phyloP scores from a whole-genome alignment of 805 yeast genomes.

The Pichia cephalocereana region DNA sequence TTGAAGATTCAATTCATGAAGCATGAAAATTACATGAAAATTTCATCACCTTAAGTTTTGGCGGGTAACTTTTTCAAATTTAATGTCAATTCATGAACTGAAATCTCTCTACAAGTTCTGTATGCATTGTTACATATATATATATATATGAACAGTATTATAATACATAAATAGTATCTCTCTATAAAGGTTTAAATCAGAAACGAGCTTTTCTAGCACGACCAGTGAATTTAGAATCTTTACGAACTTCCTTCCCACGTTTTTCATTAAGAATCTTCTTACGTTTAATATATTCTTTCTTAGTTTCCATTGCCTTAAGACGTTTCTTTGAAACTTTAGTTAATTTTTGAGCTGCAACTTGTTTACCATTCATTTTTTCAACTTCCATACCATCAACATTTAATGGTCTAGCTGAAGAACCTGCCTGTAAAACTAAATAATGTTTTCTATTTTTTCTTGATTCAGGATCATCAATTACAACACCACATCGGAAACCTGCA shows the following conservation, averaged over 20 bases:
- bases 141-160: too few relatives aligned
- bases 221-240: slow-evolving; percentile 87
- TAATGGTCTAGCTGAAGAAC: slow-evolving; percentile 61
- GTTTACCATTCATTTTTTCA: slow-evolving; percentile 37
- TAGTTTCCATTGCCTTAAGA: slow-evolving; percentile 54
- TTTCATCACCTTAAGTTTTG: too few relatives aligned
- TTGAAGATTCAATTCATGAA: too few relatives aligned
- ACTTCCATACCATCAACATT: slow-evolving; percentile 74
- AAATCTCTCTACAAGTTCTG: too few relatives aligned
- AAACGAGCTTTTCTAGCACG: slow-evolving; percentile 67
- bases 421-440: slow-evolving; percentile 84
- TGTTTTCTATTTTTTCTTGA: slow-evolving; percentile 85
- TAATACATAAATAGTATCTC: too few relatives aligned
- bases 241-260: slow-evolving; percentile 83
- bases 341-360: slow-evolving; percentile 4
- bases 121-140: too few relatives aligned
- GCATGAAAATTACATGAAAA: too few relatives aligned
- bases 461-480: slow-evolving; percentile 90
- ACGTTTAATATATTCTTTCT: slow-evolving; percentile 73
- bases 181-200: slow-evolving; percentile 17
- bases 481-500: slow-evolving; percentile 94
- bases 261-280: slow-evolving; percentile 91
- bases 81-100: too few relatives aligned
- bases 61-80: too few relatives aligned
- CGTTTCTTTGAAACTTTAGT: slow-evolving; percentile 38